Evolutionary conservation across 148 eudicot genomes (phyloP), one percentile per base, ranked within the genome.

Genomic region (Spergularia bocconei): DNA sequence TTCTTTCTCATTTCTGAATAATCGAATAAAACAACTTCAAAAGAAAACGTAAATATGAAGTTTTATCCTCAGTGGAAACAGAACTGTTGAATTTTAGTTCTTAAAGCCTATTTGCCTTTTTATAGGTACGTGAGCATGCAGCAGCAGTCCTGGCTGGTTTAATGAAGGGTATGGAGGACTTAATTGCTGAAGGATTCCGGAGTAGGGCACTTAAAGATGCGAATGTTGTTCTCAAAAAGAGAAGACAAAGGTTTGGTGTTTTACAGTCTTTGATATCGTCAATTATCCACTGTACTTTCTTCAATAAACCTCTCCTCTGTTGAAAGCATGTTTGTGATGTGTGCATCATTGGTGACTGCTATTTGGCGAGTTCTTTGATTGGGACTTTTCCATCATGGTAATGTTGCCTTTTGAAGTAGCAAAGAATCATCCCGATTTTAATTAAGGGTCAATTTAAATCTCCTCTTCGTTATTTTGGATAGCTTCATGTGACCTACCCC

Each of bases 61-160:
- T n/a, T 6, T 33, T 15, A 11, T 19, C 13, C 39, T 16, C 51
- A 8, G 56, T 33, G 6, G 56, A 13, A 23, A 59, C 14, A 36
- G 11, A 0, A 36, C 7, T 55, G 13, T 20, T 39, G 23, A 54
- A 53, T 73, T 67, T 51, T 19, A 50, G 23, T 64, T 59, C 68
- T 76, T 9, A 60, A 69, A 33, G 29, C 56, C 58, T 75, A 11
- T 50, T 44, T 76, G 65, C 82, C 51, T 56, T 78, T 61, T 29
- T 29, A 1, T 90, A 96, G 99, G 99, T 96, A 70, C 93, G 99
- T 79, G 98, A 96, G 86, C 99, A 96, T 80, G 94, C 99, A 41
- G 99, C 99, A 51, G 98, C 97, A 53, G 98, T 96, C 74, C 84
- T 96, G 75, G 99, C 99, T 41, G 94, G 99, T 80, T 78, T 96